phyloP scores from a whole-genome alignment of 2,329 filamentous ascomycete genomes.

The Xylaria sp. region DNA sequence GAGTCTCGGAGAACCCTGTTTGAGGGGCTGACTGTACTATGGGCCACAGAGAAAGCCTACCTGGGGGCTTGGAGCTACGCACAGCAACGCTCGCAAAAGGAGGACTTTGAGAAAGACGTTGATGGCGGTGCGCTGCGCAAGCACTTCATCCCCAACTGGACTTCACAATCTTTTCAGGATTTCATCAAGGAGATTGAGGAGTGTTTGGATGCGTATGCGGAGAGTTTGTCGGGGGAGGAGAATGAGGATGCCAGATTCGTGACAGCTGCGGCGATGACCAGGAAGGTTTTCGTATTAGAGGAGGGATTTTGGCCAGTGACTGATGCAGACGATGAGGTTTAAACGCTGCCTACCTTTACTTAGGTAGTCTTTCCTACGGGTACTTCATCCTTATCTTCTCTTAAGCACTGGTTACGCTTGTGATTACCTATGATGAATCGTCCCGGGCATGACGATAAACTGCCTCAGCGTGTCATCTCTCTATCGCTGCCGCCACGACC shows the following conservation, averaged over 20 bases:
- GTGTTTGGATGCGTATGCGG: slow-evolving; percentile 41
- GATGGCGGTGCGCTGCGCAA: slow-evolving; percentile 69
- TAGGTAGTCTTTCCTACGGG: too few relatives aligned
- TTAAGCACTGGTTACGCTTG: too few relatives aligned
- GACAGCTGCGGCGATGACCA: slow-evolving; percentile 52
- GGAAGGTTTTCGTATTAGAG: slow-evolving; percentile 61
- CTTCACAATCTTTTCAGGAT: slow-evolving; percentile 62
- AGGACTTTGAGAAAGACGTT: slow-evolving; percentile 50
- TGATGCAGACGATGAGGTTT: neutral
- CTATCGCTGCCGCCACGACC: neutral
- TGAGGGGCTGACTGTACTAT: slow-evolving; percentile 75
- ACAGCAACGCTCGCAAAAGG: slow-evolving; percentile 34
- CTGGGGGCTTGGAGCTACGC: slow-evolving; percentile 64
- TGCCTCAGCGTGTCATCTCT: neutral
- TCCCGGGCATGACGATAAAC: neutral
- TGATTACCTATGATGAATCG: too few relatives aligned
- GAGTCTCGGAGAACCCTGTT: slow-evolving; percentile 46
- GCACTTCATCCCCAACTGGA: slow-evolving; percentile 74
- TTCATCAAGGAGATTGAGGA: slow-evolving; percentile 48
- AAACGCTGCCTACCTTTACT: too few relatives aligned
- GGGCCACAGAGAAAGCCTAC: slow-evolving; percentile 75
- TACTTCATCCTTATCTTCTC: too few relatives aligned
- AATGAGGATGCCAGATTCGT: slow-evolving; percentile 45
- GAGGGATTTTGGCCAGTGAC: slow-evolving; percentile 62
- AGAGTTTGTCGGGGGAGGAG: slow-evolving; percentile 33